Base-by-base conservation (phyloP, 2,329 filamentous ascomycete species). In the Epichloe scottii region DNA sequence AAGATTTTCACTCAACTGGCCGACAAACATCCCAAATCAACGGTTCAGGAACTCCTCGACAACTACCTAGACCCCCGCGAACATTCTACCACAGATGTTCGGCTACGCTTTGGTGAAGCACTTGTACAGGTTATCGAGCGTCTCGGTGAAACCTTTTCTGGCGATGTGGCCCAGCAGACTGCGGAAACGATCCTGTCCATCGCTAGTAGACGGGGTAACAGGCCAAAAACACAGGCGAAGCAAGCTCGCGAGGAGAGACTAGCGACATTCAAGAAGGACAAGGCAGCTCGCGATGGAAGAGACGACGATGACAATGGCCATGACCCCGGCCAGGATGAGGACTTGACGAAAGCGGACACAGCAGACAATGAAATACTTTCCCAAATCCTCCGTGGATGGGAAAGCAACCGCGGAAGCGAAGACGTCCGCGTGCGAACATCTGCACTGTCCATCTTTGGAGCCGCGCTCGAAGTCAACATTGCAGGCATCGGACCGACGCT, bases 361-460 rank as follows among this genome's bases (percentile, higher is more conserved):
- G 66, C 59, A 43, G 73, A 68, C 53, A 74, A 74, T 51, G 79
- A 73, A 33, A 71, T 75, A 45, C 61, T 84, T 12, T 68, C 72
- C 21, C 71, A 74, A 53, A 86, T 88, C 53, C 71, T 87, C 0
- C 68, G 74, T 14, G 83, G 82, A 1, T 88, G 85, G 85, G 75
- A 83, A 56, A 76, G 81, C 54, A 81, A 79, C 51, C 69, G 74
- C 15, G 83, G 82, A 0, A 74, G 75, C 53, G 85, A 89, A 62
- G 85, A 89, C 59, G 70, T 87, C 12, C 75, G 85, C 4, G 76
- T 89, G 57, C 78, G 85, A 1, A 70, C 83, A 14, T 87, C 84
- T 21, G 81, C 84, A 4, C 63, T 89, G 6, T 84, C 82, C 4
- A 75, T 89, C 45, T 70, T 89, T 42, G 76, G 77, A 0, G 67